Percentiles rank a stretch among this genome's conserved stretches.
These are phyloP conservation scores for Cladophialophora immunda DNA, from an alignment of 2,329 filamentous ascomycete genomes.

Conservation along the genomic window DNA sequence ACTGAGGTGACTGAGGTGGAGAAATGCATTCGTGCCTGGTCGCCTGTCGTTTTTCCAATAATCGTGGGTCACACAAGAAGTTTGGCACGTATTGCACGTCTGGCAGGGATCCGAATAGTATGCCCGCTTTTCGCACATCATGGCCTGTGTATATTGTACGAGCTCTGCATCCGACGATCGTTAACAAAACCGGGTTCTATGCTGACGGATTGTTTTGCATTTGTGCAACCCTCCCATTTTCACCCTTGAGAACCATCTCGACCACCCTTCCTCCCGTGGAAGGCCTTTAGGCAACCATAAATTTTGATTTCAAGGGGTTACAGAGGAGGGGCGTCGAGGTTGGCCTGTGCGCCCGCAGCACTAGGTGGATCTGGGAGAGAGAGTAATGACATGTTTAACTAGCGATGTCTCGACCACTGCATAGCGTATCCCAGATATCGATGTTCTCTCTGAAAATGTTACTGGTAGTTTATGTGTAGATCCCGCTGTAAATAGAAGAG, in stretches of 20 bases:
- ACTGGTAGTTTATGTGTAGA: no score
- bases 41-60: neutral
- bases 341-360: no score
- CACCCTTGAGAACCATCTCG: neutral
- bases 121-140: neutral
- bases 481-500: no score
- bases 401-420: no score
- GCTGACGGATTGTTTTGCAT: neutral
- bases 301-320: neutral
- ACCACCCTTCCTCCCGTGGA: neutral
- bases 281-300: neutral
- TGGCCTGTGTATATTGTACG: neutral
- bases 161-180: neutral
- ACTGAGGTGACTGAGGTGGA: constrained; percentile 8
- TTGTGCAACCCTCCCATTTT: neutral
- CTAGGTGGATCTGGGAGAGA: no score
- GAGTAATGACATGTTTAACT: no score
- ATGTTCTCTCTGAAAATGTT: no score
- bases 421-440: no score
- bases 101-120: neutral
- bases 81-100: neutral
- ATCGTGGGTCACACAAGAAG: neutral
- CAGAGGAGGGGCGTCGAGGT: no score
- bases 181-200: neutral
- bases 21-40: constrained; percentile 18